A percentile compares a stretch with the other conserved stretches of the same genome.
Conservation (phyloP, 148 eudicot species). For the Dianthus caryophyllus region DNA sequence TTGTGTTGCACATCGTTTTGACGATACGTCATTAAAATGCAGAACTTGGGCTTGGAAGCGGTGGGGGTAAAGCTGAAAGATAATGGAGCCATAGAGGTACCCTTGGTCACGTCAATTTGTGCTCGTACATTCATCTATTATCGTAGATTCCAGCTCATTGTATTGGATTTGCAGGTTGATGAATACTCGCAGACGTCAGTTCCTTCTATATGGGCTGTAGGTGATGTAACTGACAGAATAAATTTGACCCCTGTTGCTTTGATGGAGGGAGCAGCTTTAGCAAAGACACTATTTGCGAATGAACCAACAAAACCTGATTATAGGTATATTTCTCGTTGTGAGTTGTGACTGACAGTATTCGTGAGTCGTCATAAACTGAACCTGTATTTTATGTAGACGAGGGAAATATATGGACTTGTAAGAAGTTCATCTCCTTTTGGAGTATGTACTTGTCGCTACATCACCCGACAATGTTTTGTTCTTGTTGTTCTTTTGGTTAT, state of each 20-base stretch:
- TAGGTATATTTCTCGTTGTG: slow-evolving; percentile 34
- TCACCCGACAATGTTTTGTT: slow-evolving; percentile 5
- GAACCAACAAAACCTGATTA: slow-evolving; percentile 92
- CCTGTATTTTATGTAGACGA: no score
- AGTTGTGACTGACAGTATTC: not conserved
- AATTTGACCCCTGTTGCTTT: slow-evolving; percentile 15
- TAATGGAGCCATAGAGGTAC: slow-evolving; percentile 87
- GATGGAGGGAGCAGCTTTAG: slow-evolving; percentile 96
- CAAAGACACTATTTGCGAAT: slow-evolving; percentile 83
- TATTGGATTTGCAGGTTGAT: slow-evolving; percentile 56
- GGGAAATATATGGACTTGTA: no score
- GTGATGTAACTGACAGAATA: slow-evolving; percentile 89
- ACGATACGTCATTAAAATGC: slow-evolving; percentile 21
- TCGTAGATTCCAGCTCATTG: slow-evolving; percentile 15
- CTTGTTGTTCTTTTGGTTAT: no score
- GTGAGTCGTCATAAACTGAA: no score
- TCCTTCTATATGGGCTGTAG: slow-evolving; percentile 98
- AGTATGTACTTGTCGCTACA: slow-evolving; percentile 1
- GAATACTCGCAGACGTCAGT: slow-evolving; percentile 83
- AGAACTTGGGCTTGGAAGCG: slow-evolving; percentile 86
- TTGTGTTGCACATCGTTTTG: slow-evolving; percentile 13
- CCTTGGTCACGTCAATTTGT: not conserved
- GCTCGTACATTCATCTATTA: slow-evolving; percentile 1
- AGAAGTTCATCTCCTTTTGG: not conserved
- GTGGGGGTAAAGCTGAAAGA: slow-evolving; percentile 75